Base-by-base conservation (phyloP, 768 basidiomycete species). In the Leccinum imitatum region DNA sequence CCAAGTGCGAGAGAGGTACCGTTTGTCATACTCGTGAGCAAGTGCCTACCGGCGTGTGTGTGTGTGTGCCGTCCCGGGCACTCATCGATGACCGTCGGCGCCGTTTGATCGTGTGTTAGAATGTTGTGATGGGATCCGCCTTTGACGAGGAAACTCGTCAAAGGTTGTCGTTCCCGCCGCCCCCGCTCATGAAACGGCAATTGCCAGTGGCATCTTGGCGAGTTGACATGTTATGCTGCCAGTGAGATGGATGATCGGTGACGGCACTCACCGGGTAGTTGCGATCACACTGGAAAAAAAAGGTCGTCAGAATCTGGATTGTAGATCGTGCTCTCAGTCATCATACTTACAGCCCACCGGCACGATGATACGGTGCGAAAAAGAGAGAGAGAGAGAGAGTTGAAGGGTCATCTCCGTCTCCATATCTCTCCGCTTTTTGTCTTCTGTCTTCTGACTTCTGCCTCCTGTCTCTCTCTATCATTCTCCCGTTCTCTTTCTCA, bases 401-500 rank as follows among this genome's bases (percentile, higher is more conserved):
- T 19, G 19, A 11, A 19, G 19, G 11, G 44, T 46, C 19, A 46
- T 46, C 11, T 46, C 44, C 44, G 44, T 9, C 44, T 19, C 41
- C 41, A n/a, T 44, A 44, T 44, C 44, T 46, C 44, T 46, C 44
- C 44, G 0, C 9, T 0, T n/a, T 0, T 46, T 19, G 33, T 35
- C 13, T 35, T 35, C 33, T 44, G 17, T n/a, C 17, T 41, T 41
- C 39, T 19, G 44, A 6, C 19, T 44, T 44, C 44, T 44, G n/a
- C n/a, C 44, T 44, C n/a, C 41, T n/a, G 15, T n/a, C 41, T 10
- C 44, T 46, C n/a, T 46, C 19, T 46, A 11, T 46, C 44, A 46
- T 19, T 46, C 44, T 21, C 19, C 44, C 11, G 4, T 9, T 14
- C 17, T 37, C 46, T 41, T 47, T 58, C 63, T 66, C 64, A 62